Conservation (phyloP, 2,329 filamentous ascomycete species). For the Fusarium verrucosum region DNA sequence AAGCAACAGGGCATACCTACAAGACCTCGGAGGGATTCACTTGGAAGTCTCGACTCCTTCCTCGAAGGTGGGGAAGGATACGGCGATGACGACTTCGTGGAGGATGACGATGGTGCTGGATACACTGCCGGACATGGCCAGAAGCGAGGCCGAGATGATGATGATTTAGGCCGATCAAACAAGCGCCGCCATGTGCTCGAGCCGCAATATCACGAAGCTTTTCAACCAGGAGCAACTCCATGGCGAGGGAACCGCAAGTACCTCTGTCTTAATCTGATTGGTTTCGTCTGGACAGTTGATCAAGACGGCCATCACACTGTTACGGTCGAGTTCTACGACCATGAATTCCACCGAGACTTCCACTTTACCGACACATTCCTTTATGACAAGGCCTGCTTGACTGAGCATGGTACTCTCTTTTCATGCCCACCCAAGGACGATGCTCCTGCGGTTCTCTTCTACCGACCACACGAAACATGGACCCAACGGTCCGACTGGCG, state of each 20-base stretch:
- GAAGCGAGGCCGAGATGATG: constrained; percentile 61
- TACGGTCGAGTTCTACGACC: constrained; percentile 97
- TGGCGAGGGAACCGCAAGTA: constrained; percentile 96
- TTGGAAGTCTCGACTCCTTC: constrained; percentile 85
- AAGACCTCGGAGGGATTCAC: constrained; percentile 67
- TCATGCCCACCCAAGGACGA: constrained; percentile 77
- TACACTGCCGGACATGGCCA: constrained; percentile 70
- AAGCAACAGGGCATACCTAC: constrained; percentile 59
- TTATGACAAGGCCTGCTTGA: constrained; percentile 95
- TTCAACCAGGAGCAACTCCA: constrained; percentile 93
- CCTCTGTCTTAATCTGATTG: constrained; percentile 89
- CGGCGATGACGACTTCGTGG: constrained; percentile 81
- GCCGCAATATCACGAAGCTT: constrained; percentile 80
- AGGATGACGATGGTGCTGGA: constrained; percentile 94
- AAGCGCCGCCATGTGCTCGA: constrained; percentile 62
- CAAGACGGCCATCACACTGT: constrained; percentile 94
- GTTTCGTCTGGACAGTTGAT: constrained; percentile 96
- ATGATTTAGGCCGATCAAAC: constrained; percentile 60
- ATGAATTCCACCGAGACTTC: constrained; percentile 89
- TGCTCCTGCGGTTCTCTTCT: constrained; percentile 84
- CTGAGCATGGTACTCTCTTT: constrained; percentile 85
- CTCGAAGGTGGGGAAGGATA: constrained; percentile 66
- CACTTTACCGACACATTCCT: constrained; percentile 97
- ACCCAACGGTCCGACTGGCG: constrained; percentile 91
- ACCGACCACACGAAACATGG: constrained; percentile 97